These are phyloP conservation scores for Coniferiporia sulphurascens DNA, from an alignment of 1,284 basidiomycete species.

Conservation along the genomic window DNA sequence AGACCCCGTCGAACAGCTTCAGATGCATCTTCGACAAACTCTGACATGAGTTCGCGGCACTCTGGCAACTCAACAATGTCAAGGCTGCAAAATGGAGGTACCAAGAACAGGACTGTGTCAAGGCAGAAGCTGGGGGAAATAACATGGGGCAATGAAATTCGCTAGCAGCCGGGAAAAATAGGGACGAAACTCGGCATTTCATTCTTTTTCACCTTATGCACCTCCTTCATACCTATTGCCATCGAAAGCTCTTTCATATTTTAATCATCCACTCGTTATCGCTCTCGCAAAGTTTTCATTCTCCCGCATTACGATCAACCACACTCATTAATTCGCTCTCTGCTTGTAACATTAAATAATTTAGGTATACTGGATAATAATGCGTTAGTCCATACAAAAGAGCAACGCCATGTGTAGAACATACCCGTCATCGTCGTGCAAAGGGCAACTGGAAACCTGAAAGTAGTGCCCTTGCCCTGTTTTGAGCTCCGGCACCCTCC, in stretches of 20 bases:
- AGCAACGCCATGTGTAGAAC: not conserved
- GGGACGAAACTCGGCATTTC: not conserved
- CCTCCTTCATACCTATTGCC: not conserved
- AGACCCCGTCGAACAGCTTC: slow-evolving; percentile 60
- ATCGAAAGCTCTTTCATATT: not conserved
- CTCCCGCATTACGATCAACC: slow-evolving; percentile 1
- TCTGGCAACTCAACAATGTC: slow-evolving; percentile 6
- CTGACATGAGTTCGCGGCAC: slow-evolving; percentile 16
- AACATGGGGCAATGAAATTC: slow-evolving; percentile 34
- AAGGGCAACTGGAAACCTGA: slow-evolving; percentile 92
- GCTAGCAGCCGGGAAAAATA: slow-evolving; percentile 5
- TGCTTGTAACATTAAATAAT: slow-evolving; percentile 9
- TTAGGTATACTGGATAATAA: slow-evolving; percentile 6
- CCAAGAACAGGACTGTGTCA: slow-evolving; percentile 29
- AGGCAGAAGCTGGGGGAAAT: slow-evolving; percentile 49
- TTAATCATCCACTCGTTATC: slow-evolving; percentile 1
- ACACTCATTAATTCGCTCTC: not conserved
- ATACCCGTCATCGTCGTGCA: slow-evolving; percentile 17
- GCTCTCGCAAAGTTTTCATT: not conserved
- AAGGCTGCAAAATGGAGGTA: slow-evolving; percentile 17
- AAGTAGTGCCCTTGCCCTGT: slow-evolving; percentile 76
- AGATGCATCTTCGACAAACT: slow-evolving; percentile 45
- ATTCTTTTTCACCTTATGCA: slow-evolving; percentile 6
- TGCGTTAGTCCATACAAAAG: not conserved
- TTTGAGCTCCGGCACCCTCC: slow-evolving; percentile 79